These are phyloP conservation scores for Amorphotheca resinae DNA, from an alignment of 495 filamentous ascomycete species.

Conservation along the genomic window DNA sequence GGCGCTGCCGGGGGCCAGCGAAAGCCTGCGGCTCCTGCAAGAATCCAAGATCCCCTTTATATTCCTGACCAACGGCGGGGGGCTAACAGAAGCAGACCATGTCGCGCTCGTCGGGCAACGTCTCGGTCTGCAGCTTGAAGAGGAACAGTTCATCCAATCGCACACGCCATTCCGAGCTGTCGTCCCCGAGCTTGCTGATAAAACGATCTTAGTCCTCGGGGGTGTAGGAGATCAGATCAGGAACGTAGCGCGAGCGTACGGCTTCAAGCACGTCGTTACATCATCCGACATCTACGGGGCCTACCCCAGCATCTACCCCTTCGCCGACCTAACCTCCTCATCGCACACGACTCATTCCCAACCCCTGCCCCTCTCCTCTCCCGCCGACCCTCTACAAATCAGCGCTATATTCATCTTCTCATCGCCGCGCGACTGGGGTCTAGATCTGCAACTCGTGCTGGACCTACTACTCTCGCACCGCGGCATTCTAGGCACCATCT, in stretches of 20 bases:
- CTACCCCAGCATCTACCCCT: slow-evolving; percentile 63
- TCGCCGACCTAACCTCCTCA: slow-evolving; percentile 43
- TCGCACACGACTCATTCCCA: slow-evolving; percentile 42
- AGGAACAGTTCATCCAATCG: slow-evolving; percentile 59
- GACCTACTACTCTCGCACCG: slow-evolving; percentile 62
- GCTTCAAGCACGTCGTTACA: slow-evolving; percentile 72
- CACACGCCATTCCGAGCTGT: slow-evolving; percentile 64
- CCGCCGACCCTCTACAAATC: slow-evolving; percentile 36
- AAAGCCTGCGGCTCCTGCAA: slow-evolving; percentile 58
- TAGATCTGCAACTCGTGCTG: slow-evolving; percentile 59
- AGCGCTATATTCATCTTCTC: slow-evolving; percentile 83
- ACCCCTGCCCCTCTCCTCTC: neutral
- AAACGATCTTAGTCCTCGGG: slow-evolving; percentile 67
- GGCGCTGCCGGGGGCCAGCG: slow-evolving; percentile 61
- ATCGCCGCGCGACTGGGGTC: slow-evolving; percentile 86
- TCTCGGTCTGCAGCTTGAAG: slow-evolving; percentile 26
- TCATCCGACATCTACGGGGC: slow-evolving; percentile 66
- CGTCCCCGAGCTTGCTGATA: slow-evolving; percentile 39
- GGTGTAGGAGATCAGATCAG: slow-evolving; percentile 65
- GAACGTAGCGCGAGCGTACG: slow-evolving; percentile 62
- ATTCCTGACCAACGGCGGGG: slow-evolving; percentile 78
- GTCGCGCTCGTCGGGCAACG: slow-evolving; percentile 51
- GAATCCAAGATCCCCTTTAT: slow-evolving; percentile 61
- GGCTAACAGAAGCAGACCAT: slow-evolving; percentile 56
- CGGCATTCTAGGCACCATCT: slow-evolving; percentile 65